These are phyloP conservation scores for Hypoxylon rickii DNA, from an alignment of 495 filamentous ascomycete genomes.

Conservation along the genomic window DNA sequence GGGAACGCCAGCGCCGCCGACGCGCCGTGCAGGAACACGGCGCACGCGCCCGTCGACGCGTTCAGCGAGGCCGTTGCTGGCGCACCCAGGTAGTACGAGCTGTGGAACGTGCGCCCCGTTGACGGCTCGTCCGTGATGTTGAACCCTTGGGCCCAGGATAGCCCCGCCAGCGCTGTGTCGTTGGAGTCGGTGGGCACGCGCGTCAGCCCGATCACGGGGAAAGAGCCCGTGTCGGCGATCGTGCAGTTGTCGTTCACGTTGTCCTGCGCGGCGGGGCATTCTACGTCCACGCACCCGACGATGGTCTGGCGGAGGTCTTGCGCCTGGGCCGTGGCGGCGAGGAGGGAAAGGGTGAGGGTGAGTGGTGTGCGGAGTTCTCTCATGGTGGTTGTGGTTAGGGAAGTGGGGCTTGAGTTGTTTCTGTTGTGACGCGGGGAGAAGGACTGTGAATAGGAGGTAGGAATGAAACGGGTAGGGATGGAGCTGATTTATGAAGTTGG, in stretches of 20 bases:
- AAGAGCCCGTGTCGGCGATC: conserved; percentile 26
- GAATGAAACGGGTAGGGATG: no score
- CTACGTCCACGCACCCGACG: conserved; percentile 30
- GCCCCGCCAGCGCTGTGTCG: conserved; percentile 8
- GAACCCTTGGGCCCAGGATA: conserved; percentile 34
- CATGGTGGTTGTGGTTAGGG: neutral
- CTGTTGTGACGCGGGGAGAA: neutral
- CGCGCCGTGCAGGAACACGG: conserved; percentile 27
- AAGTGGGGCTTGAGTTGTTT: neutral
- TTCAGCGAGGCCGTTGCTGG: conserved; percentile 7
- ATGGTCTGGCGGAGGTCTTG: conserved; percentile 34
- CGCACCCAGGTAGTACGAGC: conserved; percentile 26
- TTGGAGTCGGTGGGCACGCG: conserved; percentile 12
- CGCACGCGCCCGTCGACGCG: conserved; percentile 20
- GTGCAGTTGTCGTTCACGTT: conserved; percentile 27
- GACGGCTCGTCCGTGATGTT: conserved; percentile 8
- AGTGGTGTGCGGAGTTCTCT: conserved; percentile 1
- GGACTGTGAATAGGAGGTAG: no score
- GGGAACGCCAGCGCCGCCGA: conserved; percentile 1
- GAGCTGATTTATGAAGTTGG: no score
- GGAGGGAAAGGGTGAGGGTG: conserved; percentile 3
- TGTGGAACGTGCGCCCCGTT: conserved; percentile 15
- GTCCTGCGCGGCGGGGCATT: conserved; percentile 20
- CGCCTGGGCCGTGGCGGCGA: neutral
- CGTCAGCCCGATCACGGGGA: conserved; percentile 22